These are phyloP conservation scores for Cystobasidiaceae sp. DNA, from an alignment of 1,284 basidiomycete genomes.

Conservation along the genomic window DNA sequence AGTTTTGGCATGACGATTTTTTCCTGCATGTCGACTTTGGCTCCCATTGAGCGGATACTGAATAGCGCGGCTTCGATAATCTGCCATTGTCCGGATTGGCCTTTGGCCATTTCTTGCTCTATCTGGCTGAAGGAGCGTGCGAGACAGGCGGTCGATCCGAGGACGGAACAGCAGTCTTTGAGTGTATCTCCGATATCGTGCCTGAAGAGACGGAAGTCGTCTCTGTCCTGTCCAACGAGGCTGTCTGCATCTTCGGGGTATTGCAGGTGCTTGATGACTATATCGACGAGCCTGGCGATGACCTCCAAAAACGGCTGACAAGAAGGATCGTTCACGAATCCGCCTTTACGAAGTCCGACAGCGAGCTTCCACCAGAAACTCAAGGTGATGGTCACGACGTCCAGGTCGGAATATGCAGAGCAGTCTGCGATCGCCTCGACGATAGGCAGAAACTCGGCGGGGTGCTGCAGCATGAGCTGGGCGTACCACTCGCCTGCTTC, in stretches of 20 bases:
- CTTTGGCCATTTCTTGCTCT: constrained; percentile 43
- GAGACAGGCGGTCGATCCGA: constrained; percentile 81
- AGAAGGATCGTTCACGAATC: constrained; percentile 35
- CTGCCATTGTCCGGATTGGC: constrained; percentile 63
- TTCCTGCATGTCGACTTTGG: constrained; percentile 79
- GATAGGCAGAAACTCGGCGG: constrained; percentile 83
- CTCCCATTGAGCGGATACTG: constrained; percentile 97
- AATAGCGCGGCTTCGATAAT: constrained; percentile 97
- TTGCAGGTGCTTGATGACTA: constrained; percentile 86
- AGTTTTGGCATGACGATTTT: constrained; percentile 85
- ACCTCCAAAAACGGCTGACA: constrained; percentile 66
- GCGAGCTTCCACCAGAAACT: constrained; percentile 94
- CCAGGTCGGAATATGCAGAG: constrained; percentile 86
- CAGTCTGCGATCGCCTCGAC: constrained; percentile 93
- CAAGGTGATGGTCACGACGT: constrained; percentile 97
- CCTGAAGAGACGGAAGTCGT: constrained; percentile 89
- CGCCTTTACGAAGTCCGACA: constrained; percentile 57
- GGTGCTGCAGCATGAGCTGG: constrained; percentile 79
- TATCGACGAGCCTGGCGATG: constrained; percentile 74
- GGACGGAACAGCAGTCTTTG: constrained; percentile 95
- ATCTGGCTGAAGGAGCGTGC: constrained; percentile 49
- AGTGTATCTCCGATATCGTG: constrained; percentile 99
- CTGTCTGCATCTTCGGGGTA: constrained; percentile 70
- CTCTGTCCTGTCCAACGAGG: constrained; percentile 76
- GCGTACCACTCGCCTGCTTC: constrained; percentile 97